Evolutionary conservation across 2,329 filamentous ascomycete species (phyloP).

Genomic region (Phyllosticta citribraziliensis): DNA sequence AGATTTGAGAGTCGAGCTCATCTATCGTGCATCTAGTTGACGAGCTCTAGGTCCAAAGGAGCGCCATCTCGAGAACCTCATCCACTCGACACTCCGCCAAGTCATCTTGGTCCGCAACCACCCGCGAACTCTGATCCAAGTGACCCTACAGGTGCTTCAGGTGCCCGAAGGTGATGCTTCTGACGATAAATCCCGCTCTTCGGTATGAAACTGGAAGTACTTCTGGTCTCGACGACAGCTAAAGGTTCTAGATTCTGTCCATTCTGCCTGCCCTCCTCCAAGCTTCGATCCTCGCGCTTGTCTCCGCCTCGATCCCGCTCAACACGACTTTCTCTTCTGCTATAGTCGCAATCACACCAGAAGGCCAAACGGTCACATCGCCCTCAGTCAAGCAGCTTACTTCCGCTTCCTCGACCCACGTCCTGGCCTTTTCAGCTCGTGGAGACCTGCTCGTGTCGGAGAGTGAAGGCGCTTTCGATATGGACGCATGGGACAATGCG

Average conservation of each 20-base stretch:
- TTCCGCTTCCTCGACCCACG: slow-evolving; percentile 62
- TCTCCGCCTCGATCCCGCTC: slow-evolving; percentile 74
- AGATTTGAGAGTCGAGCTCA: slow-evolving; percentile 16
- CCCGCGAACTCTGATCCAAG: slow-evolving; percentile 67
- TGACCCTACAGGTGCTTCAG: slow-evolving; percentile 67
- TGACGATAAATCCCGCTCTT: slow-evolving; percentile 46
- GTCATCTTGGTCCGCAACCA: slow-evolving; percentile 67
- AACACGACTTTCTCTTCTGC: slow-evolving; percentile 59
- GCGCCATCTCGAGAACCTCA: slow-evolving; percentile 68
- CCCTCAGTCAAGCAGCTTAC: slow-evolving; percentile 56
- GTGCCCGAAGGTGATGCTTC: slow-evolving; percentile 58
- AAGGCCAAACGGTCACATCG: slow-evolving; percentile 27
- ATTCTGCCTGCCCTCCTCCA: slow-evolving; percentile 77
- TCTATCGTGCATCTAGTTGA: slow-evolving; percentile 2
- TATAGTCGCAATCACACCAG: slow-evolving; percentile 47
- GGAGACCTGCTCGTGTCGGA: slow-evolving; percentile 67
- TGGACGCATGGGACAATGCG: slow-evolving; percentile 65
- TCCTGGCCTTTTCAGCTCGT: slow-evolving; percentile 67
- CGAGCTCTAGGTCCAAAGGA: slow-evolving; percentile 32
- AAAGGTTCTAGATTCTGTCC: slow-evolving; percentile 54
- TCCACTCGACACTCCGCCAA: slow-evolving; percentile 63
- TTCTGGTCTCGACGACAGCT: neutral
- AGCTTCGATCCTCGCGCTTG: slow-evolving; percentile 68
- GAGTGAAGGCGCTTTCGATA: slow-evolving; percentile 69
- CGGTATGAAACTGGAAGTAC: neutral